Conservation (phyloP, 78 protist species). For the Dictyostelium capitatum region DNA sequence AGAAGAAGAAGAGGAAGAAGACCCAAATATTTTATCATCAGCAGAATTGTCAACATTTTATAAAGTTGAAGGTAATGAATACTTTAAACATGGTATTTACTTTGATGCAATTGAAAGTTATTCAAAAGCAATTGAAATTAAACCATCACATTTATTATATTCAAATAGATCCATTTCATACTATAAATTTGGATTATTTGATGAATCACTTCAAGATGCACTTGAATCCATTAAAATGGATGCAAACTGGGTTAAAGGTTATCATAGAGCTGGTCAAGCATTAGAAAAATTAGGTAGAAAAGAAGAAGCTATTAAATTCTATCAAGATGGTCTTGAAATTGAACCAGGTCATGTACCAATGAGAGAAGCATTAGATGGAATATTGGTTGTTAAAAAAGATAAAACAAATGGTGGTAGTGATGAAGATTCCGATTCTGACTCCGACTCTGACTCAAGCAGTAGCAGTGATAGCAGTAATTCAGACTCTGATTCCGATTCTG, state of each 20-base stretch:
- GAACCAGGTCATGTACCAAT: slow-evolving; percentile 22
- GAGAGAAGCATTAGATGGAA: background rate
- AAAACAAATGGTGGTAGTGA: background rate
- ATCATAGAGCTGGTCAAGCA: slow-evolving; percentile 59
- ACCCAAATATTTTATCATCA: slow-evolving; percentile 33
- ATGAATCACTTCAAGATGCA: slow-evolving; percentile 63
- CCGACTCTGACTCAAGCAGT: background rate
- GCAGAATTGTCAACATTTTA: slow-evolving; percentile 45
- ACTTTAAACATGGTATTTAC: slow-evolving; percentile 31
- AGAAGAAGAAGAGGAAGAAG: slow-evolving; percentile 12
- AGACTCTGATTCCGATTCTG: slow-evolving; percentile 7
- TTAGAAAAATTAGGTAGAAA: slow-evolving; percentile 15
- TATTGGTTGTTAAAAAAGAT: background rate
- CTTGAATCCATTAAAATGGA: slow-evolving; percentile 16
- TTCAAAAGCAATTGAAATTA: slow-evolving; percentile 36
- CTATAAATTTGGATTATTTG: slow-evolving; percentile 27
- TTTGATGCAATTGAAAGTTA: slow-evolving; percentile 65
- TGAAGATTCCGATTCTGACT: background rate
- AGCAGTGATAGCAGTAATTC: background rate
- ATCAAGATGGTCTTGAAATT: slow-evolving; percentile 25
- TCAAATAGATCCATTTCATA: slow-evolving; percentile 51
- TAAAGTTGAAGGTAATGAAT: slow-evolving; percentile 76
- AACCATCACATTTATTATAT: slow-evolving; percentile 75
- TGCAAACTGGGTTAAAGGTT: slow-evolving; percentile 52
- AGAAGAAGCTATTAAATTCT: slow-evolving; percentile 35